These are phyloP conservation scores for Leccinum imitatum DNA, from an alignment of 768 basidiomycete species.

Conservation along the genomic window DNA sequence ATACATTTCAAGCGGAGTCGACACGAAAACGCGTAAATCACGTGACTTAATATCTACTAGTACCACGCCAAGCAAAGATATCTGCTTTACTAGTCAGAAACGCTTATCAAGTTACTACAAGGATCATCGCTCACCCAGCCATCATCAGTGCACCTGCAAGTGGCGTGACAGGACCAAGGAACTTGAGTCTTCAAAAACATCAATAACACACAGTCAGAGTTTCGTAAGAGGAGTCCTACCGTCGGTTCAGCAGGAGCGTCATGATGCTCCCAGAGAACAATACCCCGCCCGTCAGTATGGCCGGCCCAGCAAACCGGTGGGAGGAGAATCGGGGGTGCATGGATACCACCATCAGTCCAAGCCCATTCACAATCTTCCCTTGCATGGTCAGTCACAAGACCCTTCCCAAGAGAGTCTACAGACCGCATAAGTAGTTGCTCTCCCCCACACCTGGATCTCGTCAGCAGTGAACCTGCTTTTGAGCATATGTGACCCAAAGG, in stretches of 20 bases:
- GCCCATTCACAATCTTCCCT: conserved; percentile 63
- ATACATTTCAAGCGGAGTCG: conserved; percentile 45
- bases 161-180: conserved; percentile 66
- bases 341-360: conserved; percentile 61
- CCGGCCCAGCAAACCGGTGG: conserved; percentile 67
- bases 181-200: conserved; percentile 38
- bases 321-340: conserved; percentile 57
- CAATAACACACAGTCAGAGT: background rate
- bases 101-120: background rate
- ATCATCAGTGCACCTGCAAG: conserved; percentile 65
- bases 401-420: conserved; percentile 16
- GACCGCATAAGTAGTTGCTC: conserved; percentile 65
- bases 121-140: conserved; percentile 51
- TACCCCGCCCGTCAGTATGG: conserved; percentile 54
- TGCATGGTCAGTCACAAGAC: conserved; percentile 10
- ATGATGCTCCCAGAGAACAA: conserved; percentile 68
- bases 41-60: conserved; percentile 32
- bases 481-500: conserved; percentile 69
- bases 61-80: conserved; percentile 55
- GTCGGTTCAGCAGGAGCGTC: conserved; percentile 45
- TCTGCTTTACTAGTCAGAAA: conserved; percentile 31
- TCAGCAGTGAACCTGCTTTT: conserved; percentile 50
- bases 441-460: conserved; percentile 57
- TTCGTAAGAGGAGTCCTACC: conserved; percentile 29
- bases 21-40: conserved; percentile 45